A percentile compares a stretch with the other conserved stretches of the same genome.
Conservation (phyloP, 2,329 filamentous ascomycete species). For the Penicillium corylophilum region DNA sequence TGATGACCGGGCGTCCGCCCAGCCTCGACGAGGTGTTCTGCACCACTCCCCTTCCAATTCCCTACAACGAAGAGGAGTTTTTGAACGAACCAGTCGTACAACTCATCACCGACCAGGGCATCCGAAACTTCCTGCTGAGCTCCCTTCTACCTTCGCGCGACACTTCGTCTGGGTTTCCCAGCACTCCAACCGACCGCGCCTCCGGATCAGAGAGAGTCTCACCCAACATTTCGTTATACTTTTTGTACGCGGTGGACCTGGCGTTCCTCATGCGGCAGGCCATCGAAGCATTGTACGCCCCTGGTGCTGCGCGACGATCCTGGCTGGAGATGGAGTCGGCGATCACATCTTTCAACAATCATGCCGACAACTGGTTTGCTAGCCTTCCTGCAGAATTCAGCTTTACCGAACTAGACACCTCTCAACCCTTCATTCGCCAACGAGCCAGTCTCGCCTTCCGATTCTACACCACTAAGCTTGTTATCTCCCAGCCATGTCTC, state of each 20-base stretch:
- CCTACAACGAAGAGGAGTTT: conserved; percentile 41
- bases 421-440: conserved; percentile 30
- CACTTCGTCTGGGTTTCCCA: conserved; percentile 5
- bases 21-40: conserved; percentile 40
- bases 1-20: conserved; percentile 46
- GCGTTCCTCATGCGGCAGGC: conserved; percentile 36
- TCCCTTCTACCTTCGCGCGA: conserved; percentile 20
- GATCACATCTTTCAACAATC: conserved; percentile 36
- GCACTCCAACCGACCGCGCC: conserved; percentile 1
- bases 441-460: conserved; percentile 40
- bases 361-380: conserved; percentile 40
- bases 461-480: conserved; percentile 45
- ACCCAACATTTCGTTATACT: conserved; percentile 40
- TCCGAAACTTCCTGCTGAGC: conserved; percentile 30
- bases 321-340: conserved; percentile 39
- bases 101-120: conserved; percentile 35
- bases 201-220: conserved; percentile 16
- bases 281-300: conserved; percentile 41
- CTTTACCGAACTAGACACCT: conserved; percentile 29
- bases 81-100: conserved; percentile 30
- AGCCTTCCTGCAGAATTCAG: conserved; percentile 39
- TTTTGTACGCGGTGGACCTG: conserved; percentile 41
- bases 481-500: conserved; percentile 46
- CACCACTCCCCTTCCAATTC: conserved; percentile 43
- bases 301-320: conserved; percentile 33